Percentiles rank a stretch among this genome's conserved stretches.
Conservation (phyloP, 2,329 filamentous ascomycete genomes). For the Talaromyces rugulosus region DNA sequence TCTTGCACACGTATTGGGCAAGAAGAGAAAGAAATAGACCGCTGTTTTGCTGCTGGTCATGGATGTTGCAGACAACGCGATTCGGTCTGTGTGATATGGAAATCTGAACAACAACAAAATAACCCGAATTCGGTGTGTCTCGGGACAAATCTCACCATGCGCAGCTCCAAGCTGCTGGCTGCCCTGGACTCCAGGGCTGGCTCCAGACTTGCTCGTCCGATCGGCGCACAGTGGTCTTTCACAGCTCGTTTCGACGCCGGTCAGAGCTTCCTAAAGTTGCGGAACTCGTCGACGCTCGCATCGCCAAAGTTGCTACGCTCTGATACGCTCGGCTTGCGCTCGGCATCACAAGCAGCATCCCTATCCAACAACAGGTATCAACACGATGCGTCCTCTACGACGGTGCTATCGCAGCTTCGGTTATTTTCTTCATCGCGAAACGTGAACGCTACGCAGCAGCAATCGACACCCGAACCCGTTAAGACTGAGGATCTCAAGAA, state of each 20-base stretch:
- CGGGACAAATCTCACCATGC: slow-evolving; percentile 29
- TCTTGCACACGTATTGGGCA: not conserved
- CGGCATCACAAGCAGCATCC: not conserved
- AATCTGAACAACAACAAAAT: slow-evolving; percentile 15
- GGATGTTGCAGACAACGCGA: slow-evolving; percentile 12
- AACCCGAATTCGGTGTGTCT: slow-evolving; percentile 20
- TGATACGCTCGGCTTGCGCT: slow-evolving; percentile 12
- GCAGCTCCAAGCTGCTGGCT: slow-evolving; percentile 37
- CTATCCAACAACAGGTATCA: not conserved
- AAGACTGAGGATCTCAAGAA: slow-evolving; percentile 22
- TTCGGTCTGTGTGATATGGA: slow-evolving; percentile 28
- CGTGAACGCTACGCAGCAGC: slow-evolving; percentile 25
- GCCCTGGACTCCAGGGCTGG: slow-evolving; percentile 22
- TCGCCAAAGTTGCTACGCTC: slow-evolving; percentile 14
- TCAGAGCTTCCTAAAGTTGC: slow-evolving; percentile 5
- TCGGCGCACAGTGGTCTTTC: not conserved
- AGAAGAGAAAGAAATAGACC: not conserved
- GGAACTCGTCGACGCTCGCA: slow-evolving; percentile 19
- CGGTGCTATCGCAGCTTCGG: slow-evolving; percentile 22
- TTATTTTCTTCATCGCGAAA: slow-evolving; percentile 23
- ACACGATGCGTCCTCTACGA: slow-evolving; percentile 4
- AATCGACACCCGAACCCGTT: slow-evolving; percentile 15
- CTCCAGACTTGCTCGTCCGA: slow-evolving; percentile 1
- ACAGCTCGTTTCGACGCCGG: not conserved
- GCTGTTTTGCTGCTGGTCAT: slow-evolving; percentile 15